phyloP scores from a whole-genome alignment of 495 filamentous ascomycete genomes.

The Penicillium herquei region DNA sequence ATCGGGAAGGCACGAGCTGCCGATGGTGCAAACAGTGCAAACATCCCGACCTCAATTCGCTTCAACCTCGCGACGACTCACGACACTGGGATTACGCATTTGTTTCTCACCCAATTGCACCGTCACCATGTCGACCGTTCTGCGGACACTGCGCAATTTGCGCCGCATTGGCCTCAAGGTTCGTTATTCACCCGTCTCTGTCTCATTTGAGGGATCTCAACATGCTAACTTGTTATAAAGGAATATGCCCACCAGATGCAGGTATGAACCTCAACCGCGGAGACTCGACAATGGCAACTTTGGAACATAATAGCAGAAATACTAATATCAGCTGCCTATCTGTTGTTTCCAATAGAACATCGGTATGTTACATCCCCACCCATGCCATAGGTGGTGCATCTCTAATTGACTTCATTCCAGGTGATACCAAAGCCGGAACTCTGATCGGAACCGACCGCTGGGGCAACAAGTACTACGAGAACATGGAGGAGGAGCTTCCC shows the following conservation, averaged over 20 bases:
- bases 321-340: conserved; percentile 22
- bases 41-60: conserved; percentile 26
- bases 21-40: conserved; percentile 40
- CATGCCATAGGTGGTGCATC: conserved; percentile 2
- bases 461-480: conserved; percentile 98
- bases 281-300: conserved; percentile 7
- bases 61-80: conserved; percentile 15
- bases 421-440: conserved; percentile 94
- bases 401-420: conserved; percentile 43
- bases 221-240: conserved; percentile 49
- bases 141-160: conserved; percentile 82
- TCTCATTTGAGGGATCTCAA: not conserved
- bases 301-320: conserved; percentile 5
- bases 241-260: conserved; percentile 90
- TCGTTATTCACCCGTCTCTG: conserved; percentile 11
- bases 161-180: conserved; percentile 87
- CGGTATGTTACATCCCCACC: conserved; percentile 43
- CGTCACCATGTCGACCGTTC: conserved; percentile 82
- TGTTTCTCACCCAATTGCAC: conserved; percentile 23
- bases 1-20: conserved; percentile 16
- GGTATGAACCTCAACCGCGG: conserved; percentile 50
- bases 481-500: conserved; percentile 85
- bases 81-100: conserved; percentile 9
- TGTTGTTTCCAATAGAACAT: conserved; percentile 56
- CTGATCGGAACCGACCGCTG: conserved; percentile 83